Evolutionary conservation across 2,329 filamentous ascomycete species (phyloP).

Genomic region (Xylariaceae sp.): DNA sequence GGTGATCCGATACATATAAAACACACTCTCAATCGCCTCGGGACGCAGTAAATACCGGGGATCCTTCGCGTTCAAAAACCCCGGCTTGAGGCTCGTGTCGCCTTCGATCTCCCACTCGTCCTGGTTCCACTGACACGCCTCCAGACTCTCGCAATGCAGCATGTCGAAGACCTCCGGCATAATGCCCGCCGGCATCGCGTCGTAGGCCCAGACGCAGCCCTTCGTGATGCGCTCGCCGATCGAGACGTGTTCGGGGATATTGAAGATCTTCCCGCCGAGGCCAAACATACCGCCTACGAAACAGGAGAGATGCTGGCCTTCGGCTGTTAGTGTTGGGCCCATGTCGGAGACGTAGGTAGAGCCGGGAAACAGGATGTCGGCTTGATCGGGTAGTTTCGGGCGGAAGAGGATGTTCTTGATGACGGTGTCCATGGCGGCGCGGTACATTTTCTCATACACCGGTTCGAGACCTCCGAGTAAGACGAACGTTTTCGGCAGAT

Average conservation of each 20-base stretch:
- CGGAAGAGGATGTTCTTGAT: slow-evolving; percentile 62
- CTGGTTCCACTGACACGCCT: slow-evolving; percentile 42
- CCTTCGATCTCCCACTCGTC: slow-evolving; percentile 23
- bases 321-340: slow-evolving; percentile 28
- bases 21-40: slow-evolving; percentile 50
- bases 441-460: slow-evolving; percentile 61
- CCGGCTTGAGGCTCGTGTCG: slow-evolving; percentile 39
- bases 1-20: slow-evolving; percentile 49
- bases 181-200: slow-evolving; percentile 48
- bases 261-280: slow-evolving; percentile 42
- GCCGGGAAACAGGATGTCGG: slow-evolving; percentile 60
- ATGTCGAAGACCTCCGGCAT: slow-evolving; percentile 54
- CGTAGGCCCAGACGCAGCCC: slow-evolving; percentile 57
- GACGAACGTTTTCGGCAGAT: slow-evolving; percentile 57
- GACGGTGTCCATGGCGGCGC: slow-evolving; percentile 52
- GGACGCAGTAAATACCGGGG: slow-evolving; percentile 46
- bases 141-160: slow-evolving; percentile 37
- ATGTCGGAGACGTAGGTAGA: slow-evolving; percentile 28
- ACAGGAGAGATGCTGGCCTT: slow-evolving; percentile 42
- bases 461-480: slow-evolving; percentile 59
- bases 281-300: slow-evolving; percentile 47
- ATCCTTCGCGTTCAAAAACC: slow-evolving; percentile 56
- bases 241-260: slow-evolving; percentile 41
- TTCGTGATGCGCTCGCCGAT: slow-evolving; percentile 45
- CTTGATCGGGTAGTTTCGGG: slow-evolving; percentile 56